phyloP scores from a whole-genome alignment of 1,284 basidiomycete species.

The Cystobasidium slooffiae region DNA sequence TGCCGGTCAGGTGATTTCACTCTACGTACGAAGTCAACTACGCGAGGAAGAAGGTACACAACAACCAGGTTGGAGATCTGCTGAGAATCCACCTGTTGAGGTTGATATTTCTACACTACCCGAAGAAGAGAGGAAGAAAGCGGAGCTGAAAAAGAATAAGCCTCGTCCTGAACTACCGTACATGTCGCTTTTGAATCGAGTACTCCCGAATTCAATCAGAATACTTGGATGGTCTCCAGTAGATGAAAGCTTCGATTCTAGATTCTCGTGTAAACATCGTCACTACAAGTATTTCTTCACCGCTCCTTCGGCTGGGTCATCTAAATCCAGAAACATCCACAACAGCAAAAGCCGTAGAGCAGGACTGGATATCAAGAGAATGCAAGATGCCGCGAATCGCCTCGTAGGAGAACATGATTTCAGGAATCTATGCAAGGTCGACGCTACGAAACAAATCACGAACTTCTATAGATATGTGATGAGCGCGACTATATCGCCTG shows the following conservation, averaged over 20 bases:
- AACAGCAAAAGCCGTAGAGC: not conserved
- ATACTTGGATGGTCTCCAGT: conserved; percentile 96
- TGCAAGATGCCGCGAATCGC: conserved; percentile 73
- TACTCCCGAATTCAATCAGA: conserved; percentile 86
- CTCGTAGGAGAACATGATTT: conserved; percentile 94
- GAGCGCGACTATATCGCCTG: conserved; percentile 64
- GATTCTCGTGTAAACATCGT: conserved; percentile 81
- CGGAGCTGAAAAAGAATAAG: conserved; percentile 51
- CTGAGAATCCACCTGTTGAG: not conserved
- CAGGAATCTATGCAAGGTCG: conserved; percentile 93
- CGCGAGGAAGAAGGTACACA: conserved; percentile 43
- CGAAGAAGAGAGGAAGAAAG: conserved; percentile 44
- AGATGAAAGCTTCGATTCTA: conserved; percentile 75
- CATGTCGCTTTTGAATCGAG: conserved; percentile 72
- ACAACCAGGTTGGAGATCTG: conserved; percentile 50
- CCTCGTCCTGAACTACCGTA: conserved; percentile 38
- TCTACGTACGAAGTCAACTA: conserved; percentile 76
- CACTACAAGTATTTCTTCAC: conserved; percentile 98
- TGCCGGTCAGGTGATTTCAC: conserved; percentile 88
- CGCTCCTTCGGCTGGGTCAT: conserved; percentile 47
- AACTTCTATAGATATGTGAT: conserved; percentile 71
- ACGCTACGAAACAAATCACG: conserved; percentile 88
- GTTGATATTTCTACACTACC: not conserved
- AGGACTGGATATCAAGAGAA: conserved; percentile 72
- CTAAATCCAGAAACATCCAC: conserved; percentile 44